Evolutionary conservation across 495 filamentous ascomycete species (phyloP), one percentile per base, ranked within the genome.

Genomic region (Podospora australis): DNA sequence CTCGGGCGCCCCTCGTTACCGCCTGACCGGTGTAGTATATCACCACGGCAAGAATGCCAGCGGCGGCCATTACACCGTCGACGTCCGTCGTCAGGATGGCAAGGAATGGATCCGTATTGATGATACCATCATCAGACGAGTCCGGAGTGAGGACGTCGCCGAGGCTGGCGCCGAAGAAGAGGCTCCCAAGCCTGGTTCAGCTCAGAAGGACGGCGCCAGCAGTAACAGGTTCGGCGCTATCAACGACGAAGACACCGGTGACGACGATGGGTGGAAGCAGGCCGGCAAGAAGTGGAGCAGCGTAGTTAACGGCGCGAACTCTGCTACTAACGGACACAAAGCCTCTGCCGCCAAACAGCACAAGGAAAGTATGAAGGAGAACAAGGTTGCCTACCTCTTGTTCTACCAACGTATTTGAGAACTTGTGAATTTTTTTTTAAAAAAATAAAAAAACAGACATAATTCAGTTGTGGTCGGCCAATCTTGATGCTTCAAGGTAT

Each of bases 21-120:
- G 79, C 16, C 78, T 98, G 3, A 89, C 81, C 59, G 83, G 84
- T n/a, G 92, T 94, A 19, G 89, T 98, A 24, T 98, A 98, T 59
- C 92, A 98, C 56, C 94, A 97, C 50, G 92, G 92, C 34, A 96
- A 94, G 68, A 90, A 88, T 59, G 92, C 92, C 20, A 88, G 86
- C 50, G 90, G 87, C 36, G 92, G 92, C 16, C 92, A 98, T 60
- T 98, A 98, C 63, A 98, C 92, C 2, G 94, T 94, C 2, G 92
- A 98, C 68, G 87, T 96, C 20, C 81, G 89, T 34, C 85, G 92
- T 24, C 92, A 97, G 65, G 92, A 98, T 56, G 87, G 86, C 13
- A 79, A 80, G 26, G 91, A 95, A 64, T 98, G 92, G 92, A 86
- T 98, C 50, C 84, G 91, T 50, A 77, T 98, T 46, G 92, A 98